Base-by-base conservation (phyloP, 805 yeast genomes). In the Lipomyces chichibuensis region DNA sequence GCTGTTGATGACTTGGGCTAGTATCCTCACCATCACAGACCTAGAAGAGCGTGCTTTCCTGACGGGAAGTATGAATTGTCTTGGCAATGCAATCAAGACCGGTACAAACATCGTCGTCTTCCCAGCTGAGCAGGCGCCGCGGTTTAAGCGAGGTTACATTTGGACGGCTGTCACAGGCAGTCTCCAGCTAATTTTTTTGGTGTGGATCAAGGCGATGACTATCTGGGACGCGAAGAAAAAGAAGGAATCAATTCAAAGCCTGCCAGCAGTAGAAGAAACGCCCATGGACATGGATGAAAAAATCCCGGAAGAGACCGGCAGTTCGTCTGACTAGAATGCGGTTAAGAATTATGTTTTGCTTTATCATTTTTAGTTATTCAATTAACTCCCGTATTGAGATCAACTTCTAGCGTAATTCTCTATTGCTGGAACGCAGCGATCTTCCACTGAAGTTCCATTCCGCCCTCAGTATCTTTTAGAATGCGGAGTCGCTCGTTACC, bases 41-140 rank as follows among this genome's bases (percentile, higher is more conserved):
- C 65, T 56, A 3, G 69, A 78, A 57, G 79, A 77, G 68, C 72
- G 80, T 7, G 80, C 80, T 0, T 70, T 77, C 57, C 77, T 77
- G 9, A 69, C 76, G 46, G 80, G 78, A 1, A 75, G 69, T 60
- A 75, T 77, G 57, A 78, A 77, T 62, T 78, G 79, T 11, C 74
- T 77, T 3, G 81, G 84, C 8, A 83, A 81, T 63, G 82, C 83
- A 9, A 79, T 81, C 75, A 81, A 81, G 63, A 78, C 81, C 60
- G 82, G 84, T 81, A 81, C 84, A 13, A 81, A 80, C 65, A 80
- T 81, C 64, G 84, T 75, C 2, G 80, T 80, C 65, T 81, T 74
- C 68, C 83, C 84, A 8, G 81, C 84, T 0, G 72, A 72, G 11
- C 64, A 78, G n/a, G 79, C 82, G 2, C 84, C 84, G 2, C 66